Conservation (phyloP, 2,329 filamentous ascomycete genomes). For the Cryphonectria carpinicola region DNA sequence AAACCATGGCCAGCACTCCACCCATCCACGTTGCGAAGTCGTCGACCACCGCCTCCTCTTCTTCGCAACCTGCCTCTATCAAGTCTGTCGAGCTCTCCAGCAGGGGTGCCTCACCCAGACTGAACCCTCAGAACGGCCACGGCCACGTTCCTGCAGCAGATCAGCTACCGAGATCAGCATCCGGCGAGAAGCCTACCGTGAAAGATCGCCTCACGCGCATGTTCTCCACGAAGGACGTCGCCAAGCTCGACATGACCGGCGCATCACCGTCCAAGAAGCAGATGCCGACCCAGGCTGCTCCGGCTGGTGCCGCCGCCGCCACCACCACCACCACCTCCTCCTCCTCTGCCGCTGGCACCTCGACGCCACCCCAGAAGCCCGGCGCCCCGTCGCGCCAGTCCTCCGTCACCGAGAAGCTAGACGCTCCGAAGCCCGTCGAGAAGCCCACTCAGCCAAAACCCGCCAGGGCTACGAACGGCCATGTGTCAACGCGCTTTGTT, state of each 20-base stretch:
- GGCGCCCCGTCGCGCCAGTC: conserved; percentile 47
- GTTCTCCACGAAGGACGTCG: conserved; percentile 62
- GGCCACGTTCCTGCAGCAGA: conserved; percentile 37
- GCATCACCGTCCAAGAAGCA: conserved; percentile 27
- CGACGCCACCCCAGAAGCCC: conserved; percentile 45
- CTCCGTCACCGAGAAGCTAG: conserved; percentile 43
- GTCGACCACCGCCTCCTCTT: conserved; percentile 46
- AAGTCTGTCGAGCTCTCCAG: conserved; percentile 49
- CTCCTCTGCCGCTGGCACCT: conserved; percentile 31
- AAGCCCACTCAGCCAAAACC: conserved; percentile 42
- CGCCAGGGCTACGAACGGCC: conserved; percentile 40
- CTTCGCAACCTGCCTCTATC: conserved; percentile 55
- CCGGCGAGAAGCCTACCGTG: conserved; percentile 59
- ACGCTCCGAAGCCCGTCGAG: conserved; percentile 36
- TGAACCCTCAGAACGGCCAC: conserved; percentile 45
- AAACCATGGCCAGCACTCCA: conserved; percentile 38
- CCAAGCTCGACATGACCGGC: conserved; percentile 35
- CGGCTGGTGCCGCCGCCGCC: conserved; percentile 19
- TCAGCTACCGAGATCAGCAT: conserved; percentile 41
- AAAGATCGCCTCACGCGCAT: conserved; percentile 68
- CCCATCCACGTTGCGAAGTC: conserved; percentile 34
- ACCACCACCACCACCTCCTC: conserved; percentile 24
- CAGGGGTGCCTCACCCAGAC: conserved; percentile 45
- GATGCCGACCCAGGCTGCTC: conserved; percentile 9
- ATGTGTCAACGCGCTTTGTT: conserved; percentile 53